phyloP scores from a whole-genome alignment of 306 rosid species.

The Dryas drummondii region DNA sequence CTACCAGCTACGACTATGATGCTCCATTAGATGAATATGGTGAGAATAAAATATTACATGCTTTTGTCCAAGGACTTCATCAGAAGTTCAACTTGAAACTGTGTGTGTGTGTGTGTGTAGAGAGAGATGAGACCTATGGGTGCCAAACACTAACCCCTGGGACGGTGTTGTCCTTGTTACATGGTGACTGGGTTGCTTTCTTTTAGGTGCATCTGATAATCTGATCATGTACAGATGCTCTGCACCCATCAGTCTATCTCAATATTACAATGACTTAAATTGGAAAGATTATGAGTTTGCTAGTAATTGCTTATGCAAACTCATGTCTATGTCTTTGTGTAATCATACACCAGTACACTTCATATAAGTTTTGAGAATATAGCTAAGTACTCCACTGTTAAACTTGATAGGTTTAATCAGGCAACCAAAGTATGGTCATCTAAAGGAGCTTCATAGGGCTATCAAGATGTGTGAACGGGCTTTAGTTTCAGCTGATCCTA shows the following conservation, averaged over 20 bases:
- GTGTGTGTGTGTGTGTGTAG: neutral
- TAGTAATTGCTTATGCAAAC: conserved; percentile 5
- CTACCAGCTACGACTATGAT: conserved; percentile 97
- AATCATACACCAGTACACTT: neutral
- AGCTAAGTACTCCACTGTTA: conserved; percentile 18
- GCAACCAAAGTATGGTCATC: conserved; percentile 94
- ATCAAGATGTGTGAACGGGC: conserved; percentile 78
- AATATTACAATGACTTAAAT: neutral
- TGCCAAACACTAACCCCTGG: neutral
- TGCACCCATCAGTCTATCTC: neutral
- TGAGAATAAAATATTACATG: conserved; percentile 40
- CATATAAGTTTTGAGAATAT: neutral
- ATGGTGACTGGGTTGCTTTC: neutral
- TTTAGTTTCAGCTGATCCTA: conserved; percentile 82
- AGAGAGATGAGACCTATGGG: neutral
- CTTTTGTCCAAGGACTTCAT: neutral
- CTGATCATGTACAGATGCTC: neutral
- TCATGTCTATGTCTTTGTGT: neutral
- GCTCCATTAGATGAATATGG: conserved; percentile 99
- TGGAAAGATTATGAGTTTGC: neutral
- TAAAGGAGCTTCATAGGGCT: conserved; percentile 92
- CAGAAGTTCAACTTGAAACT: neutral
- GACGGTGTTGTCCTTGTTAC: neutral
- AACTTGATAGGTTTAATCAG: conserved; percentile 75
- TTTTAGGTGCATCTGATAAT: conserved; percentile 9